Evolutionary conservation across 176 grass and related monocot species (phyloP).

Genomic region (Bonia amplexicaulis): DNA sequence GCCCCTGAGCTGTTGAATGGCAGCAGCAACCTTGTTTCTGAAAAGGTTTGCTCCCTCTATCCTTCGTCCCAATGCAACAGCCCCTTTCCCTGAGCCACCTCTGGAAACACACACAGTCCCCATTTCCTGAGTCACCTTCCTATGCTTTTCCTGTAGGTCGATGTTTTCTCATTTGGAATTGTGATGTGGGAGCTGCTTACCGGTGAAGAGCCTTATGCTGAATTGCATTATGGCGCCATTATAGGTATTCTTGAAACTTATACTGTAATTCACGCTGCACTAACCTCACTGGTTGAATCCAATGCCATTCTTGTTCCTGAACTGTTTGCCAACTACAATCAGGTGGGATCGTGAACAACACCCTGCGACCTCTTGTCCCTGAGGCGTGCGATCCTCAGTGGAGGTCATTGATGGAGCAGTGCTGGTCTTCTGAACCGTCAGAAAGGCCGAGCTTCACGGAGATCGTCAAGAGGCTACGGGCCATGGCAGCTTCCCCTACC

Average conservation of each 20-base stretch:
- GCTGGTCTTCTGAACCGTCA: slow-evolving; percentile 74
- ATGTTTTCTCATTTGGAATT: slow-evolving; percentile 97
- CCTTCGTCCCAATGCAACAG: background rate
- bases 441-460: slow-evolving; percentile 76
- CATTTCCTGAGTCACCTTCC: background rate
- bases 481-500: slow-evolving; percentile 54
- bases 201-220: slow-evolving; percentile 82
- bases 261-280: background rate
- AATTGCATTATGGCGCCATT: slow-evolving; percentile 89
- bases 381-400: slow-evolving; percentile 72
- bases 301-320: background rate
- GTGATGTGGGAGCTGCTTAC: slow-evolving; percentile 98
- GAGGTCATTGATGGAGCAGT: slow-evolving; percentile 84
- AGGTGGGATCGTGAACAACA: slow-evolving; percentile 99
- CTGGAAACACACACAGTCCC: background rate
- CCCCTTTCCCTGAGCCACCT: background rate
- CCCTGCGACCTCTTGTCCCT: slow-evolving; percentile 62
- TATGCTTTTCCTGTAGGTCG: slow-evolving; percentile 48
- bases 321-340: background rate
- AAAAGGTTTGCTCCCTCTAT: slow-evolving; percentile 59
- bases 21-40: slow-evolving; percentile 78
- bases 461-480: slow-evolving; percentile 57
- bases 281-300: background rate
- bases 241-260: slow-evolving; percentile 46
- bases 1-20: slow-evolving; percentile 91